Evolutionary conservation across 495 filamentous ascomycete genomes (phyloP).

Genomic region (Hypoxylon fuscum): DNA sequence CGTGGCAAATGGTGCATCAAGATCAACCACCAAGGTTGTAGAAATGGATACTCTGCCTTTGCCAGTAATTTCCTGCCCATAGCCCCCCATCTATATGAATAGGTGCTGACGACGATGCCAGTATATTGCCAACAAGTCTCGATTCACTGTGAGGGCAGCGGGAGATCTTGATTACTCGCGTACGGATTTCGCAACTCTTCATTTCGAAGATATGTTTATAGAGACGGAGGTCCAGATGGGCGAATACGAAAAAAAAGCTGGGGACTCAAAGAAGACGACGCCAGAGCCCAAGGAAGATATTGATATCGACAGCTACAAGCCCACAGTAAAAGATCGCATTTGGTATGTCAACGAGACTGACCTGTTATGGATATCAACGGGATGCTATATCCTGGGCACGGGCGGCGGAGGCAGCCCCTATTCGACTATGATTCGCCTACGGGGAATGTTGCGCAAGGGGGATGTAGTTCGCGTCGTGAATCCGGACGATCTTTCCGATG

Average conservation of each 20-base stretch:
- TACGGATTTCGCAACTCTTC: constrained; percentile 31
- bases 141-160: constrained; percentile 60
- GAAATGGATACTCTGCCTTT: constrained; percentile 56
- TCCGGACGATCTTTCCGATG: constrained; percentile 53
- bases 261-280: constrained; percentile 14
- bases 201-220: constrained; percentile 17
- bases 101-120: constrained; percentile 19
- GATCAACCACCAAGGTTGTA: constrained; percentile 50
- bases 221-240: constrained; percentile 29
- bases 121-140: constrained; percentile 62
- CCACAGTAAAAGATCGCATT: constrained; percentile 57
- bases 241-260: constrained; percentile 35
- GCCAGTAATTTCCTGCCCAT: constrained; percentile 13
- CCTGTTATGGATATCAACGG: constrained; percentile 64
- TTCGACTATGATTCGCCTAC: constrained; percentile 52
- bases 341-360: constrained; percentile 67
- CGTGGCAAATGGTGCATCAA: constrained; percentile 56
- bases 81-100: neutral
- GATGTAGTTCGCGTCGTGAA: constrained; percentile 57
- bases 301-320: constrained; percentile 60
- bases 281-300: constrained; percentile 36
- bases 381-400: constrained; percentile 69
- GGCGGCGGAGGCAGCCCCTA: constrained; percentile 67
- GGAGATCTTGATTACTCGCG: constrained; percentile 60
- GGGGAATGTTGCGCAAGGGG: constrained; percentile 57